phyloP scores from a whole-genome alignment of 2,329 filamentous ascomycete genomes.

The Cordyceps cicadae region DNA sequence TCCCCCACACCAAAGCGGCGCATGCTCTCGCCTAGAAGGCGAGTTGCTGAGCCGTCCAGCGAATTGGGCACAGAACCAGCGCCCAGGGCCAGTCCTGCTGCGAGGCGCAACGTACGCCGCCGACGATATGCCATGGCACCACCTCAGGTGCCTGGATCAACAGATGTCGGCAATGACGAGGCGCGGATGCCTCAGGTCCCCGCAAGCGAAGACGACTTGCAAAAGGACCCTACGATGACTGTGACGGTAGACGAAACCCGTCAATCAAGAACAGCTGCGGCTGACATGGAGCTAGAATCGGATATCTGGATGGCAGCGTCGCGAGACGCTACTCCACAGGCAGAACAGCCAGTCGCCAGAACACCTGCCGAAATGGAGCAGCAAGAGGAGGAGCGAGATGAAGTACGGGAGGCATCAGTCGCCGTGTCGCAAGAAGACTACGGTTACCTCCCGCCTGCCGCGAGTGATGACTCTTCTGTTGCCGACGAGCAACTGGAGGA shows the following conservation, averaged over 20 bases:
- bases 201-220: constrained; percentile 21
- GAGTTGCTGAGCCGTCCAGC: constrained; percentile 19
- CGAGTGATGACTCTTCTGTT: constrained; percentile 27
- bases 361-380: background rate
- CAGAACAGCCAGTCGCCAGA: constrained; percentile 13
- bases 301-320: constrained; percentile 40
- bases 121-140: constrained; percentile 20
- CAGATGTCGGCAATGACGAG: constrained; percentile 15
- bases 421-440: constrained; percentile 18
- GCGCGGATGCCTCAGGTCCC: constrained; percentile 14
- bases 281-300: constrained; percentile 25
- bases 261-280: constrained; percentile 13
- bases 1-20: constrained; percentile 12
- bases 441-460: constrained; percentile 21
- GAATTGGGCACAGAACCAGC: constrained; percentile 17
- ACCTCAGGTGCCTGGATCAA: constrained; percentile 21
- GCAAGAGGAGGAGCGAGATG: background rate
- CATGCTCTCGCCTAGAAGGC: constrained; percentile 12
- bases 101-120: constrained; percentile 13
- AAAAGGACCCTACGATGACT: constrained; percentile 21
- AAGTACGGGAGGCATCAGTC: background rate
- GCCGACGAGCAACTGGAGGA: constrained; percentile 22
- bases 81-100: constrained; percentile 14
- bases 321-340: constrained; percentile 29
- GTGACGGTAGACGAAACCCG: background rate